These are phyloP conservation scores for Cercospora berteroae DNA, from an alignment of 2,329 filamentous ascomycete genomes.

Conservation along the genomic window DNA sequence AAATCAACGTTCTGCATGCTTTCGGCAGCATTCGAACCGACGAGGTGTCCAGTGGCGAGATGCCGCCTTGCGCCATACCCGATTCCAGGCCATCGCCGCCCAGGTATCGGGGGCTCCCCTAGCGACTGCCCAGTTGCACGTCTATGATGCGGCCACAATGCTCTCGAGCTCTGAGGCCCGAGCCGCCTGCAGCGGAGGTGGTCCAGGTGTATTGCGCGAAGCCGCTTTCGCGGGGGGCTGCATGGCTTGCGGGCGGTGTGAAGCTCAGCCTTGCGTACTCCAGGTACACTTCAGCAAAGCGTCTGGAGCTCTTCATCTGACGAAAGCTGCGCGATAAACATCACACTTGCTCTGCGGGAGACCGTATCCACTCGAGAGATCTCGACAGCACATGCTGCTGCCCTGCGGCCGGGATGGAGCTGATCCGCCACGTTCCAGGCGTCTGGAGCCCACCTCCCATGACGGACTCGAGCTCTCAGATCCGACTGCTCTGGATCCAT, in stretches of 20 bases:
- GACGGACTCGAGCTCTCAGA: neutral
- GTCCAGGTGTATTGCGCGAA: neutral
- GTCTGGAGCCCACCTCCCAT: neutral
- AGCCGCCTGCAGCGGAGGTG: neutral
- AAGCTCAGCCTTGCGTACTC: neutral
- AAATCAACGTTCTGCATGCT: neutral
- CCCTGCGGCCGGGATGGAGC: neutral
- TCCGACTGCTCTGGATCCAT: neutral
- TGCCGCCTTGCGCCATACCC: neutral
- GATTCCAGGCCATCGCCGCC: neutral
- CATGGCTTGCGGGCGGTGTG: neutral
- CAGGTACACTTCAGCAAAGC: neutral
- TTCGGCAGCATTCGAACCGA: neutral
- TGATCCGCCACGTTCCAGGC: neutral
- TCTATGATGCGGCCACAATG: neutral
- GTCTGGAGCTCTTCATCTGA: neutral
- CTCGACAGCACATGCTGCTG: too few species aligned
- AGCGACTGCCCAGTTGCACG: neutral
- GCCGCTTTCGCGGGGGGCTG: neutral
- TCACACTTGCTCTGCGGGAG: neutral
- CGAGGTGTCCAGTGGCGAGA: neutral
- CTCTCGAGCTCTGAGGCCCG: neutral
- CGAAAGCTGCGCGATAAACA: neutral
- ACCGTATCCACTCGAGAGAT: too few species aligned
- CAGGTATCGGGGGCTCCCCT: neutral